These are phyloP conservation scores for Straminergon stramineum DNA, from an alignment of 225 moss, liverwort and hornwort genomes.

Conservation along the genomic window DNA sequence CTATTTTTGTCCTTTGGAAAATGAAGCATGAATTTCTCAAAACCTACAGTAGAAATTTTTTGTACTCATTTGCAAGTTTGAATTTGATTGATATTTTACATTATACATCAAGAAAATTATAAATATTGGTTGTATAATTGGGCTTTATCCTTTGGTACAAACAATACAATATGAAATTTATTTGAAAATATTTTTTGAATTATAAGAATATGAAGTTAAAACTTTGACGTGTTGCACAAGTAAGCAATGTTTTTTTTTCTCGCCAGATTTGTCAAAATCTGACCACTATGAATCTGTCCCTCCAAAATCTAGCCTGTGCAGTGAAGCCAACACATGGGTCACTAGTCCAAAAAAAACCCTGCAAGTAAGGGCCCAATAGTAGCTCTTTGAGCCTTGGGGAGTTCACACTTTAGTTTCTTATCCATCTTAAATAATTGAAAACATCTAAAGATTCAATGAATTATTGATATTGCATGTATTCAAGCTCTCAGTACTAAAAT, in stretches of 20 bases:
- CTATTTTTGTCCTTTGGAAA: background rate
- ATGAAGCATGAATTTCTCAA: background rate
- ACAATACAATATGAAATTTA: background rate
- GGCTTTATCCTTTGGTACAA: background rate
- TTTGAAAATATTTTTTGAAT: background rate
- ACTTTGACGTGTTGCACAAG: background rate
- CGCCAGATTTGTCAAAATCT: too few relatives aligned
- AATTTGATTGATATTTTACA: background rate
- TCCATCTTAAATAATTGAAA: background rate
- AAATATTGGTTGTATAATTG: background rate
- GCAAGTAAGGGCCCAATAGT: background rate
- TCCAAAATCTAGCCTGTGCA: too few relatives aligned
- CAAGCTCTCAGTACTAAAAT: background rate
- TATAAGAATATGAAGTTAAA: background rate
- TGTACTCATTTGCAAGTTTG: background rate
- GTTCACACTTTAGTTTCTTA: fast-evolving
- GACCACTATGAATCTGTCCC: too few relatives aligned
- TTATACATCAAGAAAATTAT: background rate
- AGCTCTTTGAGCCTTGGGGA: background rate
- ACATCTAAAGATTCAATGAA: background rate
- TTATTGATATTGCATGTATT: background rate
- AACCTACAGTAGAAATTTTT: background rate
- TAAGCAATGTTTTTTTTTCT: too few relatives aligned
- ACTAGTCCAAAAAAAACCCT: too few relatives aligned
- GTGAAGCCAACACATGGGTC: too few relatives aligned